These are phyloP conservation scores for Echinochloa phyllopogon DNA, from an alignment of 176 grass and related monocot species.

Conservation along the genomic window DNA sequence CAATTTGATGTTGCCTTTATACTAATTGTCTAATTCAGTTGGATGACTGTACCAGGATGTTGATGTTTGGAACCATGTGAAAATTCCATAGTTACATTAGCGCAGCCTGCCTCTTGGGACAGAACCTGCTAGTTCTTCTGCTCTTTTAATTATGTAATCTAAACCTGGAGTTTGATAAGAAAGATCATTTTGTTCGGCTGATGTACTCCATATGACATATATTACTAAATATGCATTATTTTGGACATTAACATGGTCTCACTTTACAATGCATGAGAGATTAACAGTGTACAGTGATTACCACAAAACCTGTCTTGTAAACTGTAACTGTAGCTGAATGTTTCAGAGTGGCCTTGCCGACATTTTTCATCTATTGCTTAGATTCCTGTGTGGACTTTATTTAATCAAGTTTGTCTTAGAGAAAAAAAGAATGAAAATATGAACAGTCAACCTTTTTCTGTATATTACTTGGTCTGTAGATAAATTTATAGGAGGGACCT, in stretches of 20 bases:
- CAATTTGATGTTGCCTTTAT: constrained; percentile 23
- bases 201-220: constrained; percentile 12
- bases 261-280: too few relatives aligned
- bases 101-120: constrained; percentile 51
- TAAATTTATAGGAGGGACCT: neutral
- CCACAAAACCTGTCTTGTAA: neutral
- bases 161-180: neutral
- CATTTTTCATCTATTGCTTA: constrained; percentile 26
- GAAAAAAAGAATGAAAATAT: neutral
- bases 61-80: constrained; percentile 92
- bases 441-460: neutral
- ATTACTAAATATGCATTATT: neutral
- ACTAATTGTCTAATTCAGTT: neutral
- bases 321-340: neutral
- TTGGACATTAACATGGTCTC: constrained; percentile 4
- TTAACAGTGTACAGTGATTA: neutral
- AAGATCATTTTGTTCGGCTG: neutral
- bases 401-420: neutral
- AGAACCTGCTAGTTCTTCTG: constrained; percentile 66
- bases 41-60: constrained; percentile 60
- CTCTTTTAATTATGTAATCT: constrained; percentile 3
- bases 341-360: neutral
- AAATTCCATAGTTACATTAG: constrained; percentile 77
- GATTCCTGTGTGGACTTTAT: constrained; percentile 33
- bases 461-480: constrained; percentile 8